phyloP scores from a whole-genome alignment of 148 eudicot genomes.

The Vaccinium myrtillus region DNA sequence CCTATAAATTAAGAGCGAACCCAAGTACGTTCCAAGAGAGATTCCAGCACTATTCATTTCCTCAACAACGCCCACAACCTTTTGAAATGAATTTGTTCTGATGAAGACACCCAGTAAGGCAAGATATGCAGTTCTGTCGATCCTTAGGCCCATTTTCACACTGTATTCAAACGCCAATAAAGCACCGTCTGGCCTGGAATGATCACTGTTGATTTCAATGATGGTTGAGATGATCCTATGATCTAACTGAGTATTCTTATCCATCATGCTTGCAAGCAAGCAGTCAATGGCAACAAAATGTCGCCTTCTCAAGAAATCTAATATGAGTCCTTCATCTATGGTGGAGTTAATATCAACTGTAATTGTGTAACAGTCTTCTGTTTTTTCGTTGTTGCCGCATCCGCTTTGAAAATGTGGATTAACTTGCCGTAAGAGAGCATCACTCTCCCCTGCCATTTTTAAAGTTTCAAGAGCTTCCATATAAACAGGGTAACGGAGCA shows the following conservation, averaged over 20 bases:
- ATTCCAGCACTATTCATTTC: constrained; percentile 45
- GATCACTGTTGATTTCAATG: constrained; percentile 46
- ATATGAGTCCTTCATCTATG: constrained; percentile 46
- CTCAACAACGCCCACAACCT: constrained; percentile 49
- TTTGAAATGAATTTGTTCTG: constrained; percentile 45
- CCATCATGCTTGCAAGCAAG: constrained; percentile 39
- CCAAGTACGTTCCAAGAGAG: constrained; percentile 46
- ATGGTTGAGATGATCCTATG: constrained; percentile 42
- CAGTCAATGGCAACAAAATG: constrained; percentile 54
- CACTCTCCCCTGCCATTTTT: constrained; percentile 50
- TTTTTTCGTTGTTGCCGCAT: constrained; percentile 18
- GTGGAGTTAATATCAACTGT: constrained; percentile 17
- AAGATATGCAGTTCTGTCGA: constrained; percentile 49
- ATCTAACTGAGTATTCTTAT: constrained; percentile 37
- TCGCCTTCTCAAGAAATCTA: constrained; percentile 39
- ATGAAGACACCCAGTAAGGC: constrained; percentile 59
- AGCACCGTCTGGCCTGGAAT: constrained; percentile 46
- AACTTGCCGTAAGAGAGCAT: constrained; percentile 57
- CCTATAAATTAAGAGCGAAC: constrained; percentile 54
- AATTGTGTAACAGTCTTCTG: constrained; percentile 13
- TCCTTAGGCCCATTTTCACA: constrained; percentile 39
- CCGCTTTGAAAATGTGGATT: constrained; percentile 57
- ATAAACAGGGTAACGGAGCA: constrained; percentile 66
- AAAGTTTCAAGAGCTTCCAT: constrained; percentile 53
- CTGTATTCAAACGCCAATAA: constrained; percentile 53